Base-by-base conservation (phyloP, 2,329 filamentous ascomycete species). In the Aspergillus eucalypticola region DNA sequence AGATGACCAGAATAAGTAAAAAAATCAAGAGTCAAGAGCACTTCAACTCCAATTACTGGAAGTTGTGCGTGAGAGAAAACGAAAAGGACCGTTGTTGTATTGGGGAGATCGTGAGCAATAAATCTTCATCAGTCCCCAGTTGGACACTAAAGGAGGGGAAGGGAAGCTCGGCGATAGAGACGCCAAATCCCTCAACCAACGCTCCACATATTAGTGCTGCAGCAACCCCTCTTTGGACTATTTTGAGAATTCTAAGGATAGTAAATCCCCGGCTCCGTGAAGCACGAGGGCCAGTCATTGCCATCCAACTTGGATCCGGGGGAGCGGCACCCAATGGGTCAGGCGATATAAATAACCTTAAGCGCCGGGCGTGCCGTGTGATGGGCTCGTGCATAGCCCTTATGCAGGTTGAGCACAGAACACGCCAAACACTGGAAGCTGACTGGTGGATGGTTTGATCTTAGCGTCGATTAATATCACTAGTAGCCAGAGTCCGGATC, bases 251-350 rank as follows among this genome's bases (percentile, higher is more conserved):
- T 56, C 57, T 55, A 55, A 49, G 54, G 49, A 61, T 61, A 61
- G 59, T 8, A 58, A 59, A 58, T 50, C 25, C 41, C 39, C 42
- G 5, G 21, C 27, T 13, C 25, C 17, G 32, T 19, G 19, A n/a
- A 23, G 21, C 25, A 49, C 46, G 46, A 17, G 8, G 21, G n/a
- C 56, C 59, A 61, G 44, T 61, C 13, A 56, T 23, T 21, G 23
- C 23, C 25, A 27, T n/a, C 13, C 2, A 3, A 17, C 10, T 8
- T 8, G 29, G 39, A 58, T 49, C 61, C 63, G 32, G 32, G 23
- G 10, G 19, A 35, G 32, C 21, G 63, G 63, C 52, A 65, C 23
- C 61, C 63, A 65, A 65, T 65, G 8, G 29, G 13, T 8, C 29
- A 2, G 2, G 1, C 19, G 35, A 60, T 60, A 62, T 25, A 50